Evolutionary conservation across 139 green algal genomes (phyloP).

Genomic region (Chara braunii): DNA sequence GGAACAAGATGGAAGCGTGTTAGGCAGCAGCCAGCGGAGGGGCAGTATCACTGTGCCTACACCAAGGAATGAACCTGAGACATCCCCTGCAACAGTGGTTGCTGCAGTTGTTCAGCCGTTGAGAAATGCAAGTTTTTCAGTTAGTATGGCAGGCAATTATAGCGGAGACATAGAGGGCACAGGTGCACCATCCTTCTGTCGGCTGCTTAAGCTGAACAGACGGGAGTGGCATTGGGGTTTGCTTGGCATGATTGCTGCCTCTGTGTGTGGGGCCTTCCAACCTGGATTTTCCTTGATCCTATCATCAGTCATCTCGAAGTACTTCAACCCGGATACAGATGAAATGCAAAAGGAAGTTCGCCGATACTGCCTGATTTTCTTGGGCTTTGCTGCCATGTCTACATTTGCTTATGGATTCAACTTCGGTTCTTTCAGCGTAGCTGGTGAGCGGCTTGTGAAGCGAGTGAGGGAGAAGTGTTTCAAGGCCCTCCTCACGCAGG

Average conservation of each 20-base stretch:
- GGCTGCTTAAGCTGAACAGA: constrained; percentile 13
- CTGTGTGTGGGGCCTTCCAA: constrained; percentile 30
- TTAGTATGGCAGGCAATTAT: no score
- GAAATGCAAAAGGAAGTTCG: constrained; percentile 13
- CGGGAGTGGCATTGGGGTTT: constrained; percentile 27
- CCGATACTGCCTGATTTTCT: constrained; percentile 21
- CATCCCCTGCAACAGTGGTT: no score
- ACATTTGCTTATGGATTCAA: neutral
- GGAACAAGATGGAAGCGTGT: no score
- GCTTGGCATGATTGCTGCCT: constrained; percentile 18
- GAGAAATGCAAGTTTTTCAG: no score
- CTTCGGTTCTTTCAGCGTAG: constrained; percentile 4
- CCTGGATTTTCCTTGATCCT: constrained; percentile 41
- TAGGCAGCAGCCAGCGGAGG: no score
- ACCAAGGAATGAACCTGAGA: no score
- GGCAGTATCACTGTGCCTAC: no score
- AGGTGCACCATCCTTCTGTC: constrained; percentile 8
- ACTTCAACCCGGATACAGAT: constrained; percentile 21
- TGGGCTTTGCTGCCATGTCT: neutral
- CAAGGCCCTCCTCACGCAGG: constrained; percentile 41
- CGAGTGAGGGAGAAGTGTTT: constrained; percentile 33
- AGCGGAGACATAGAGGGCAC: no score
- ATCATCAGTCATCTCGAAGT: constrained; percentile 23
- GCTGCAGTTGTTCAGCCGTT: no score
- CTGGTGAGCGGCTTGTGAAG: constrained; percentile 18